Percentiles rank a stretch among this genome's conserved stretches.
Conservation (phyloP, 805 yeast species). For the Saturnispora sanitii region DNA sequence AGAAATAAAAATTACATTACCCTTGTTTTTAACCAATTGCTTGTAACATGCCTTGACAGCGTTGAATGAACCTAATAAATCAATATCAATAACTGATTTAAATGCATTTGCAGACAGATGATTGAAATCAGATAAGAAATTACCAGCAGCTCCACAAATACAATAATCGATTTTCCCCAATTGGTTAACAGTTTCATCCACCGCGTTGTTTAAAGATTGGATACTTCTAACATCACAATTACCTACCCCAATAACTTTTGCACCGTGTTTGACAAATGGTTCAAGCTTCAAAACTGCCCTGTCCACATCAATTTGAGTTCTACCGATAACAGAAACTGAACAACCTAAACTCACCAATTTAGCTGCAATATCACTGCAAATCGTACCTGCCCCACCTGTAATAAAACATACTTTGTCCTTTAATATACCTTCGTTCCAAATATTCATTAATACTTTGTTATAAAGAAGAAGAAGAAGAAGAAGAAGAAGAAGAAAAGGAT, state of each 20-base stretch:
- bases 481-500: neutral
- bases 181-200: slow-evolving; percentile 47
- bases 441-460: neutral
- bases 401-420: slow-evolving; percentile 80
- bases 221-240: slow-evolving; percentile 72
- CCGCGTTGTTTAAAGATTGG: slow-evolving; percentile 52
- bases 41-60: slow-evolving; percentile 75
- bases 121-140: slow-evolving; percentile 73
- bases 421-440: slow-evolving; percentile 55
- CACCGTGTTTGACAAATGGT: slow-evolving; percentile 33
- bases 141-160: slow-evolving; percentile 95
- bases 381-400: slow-evolving; percentile 97
- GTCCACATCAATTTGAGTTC: slow-evolving; percentile 58
- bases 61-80: slow-evolving; percentile 79
- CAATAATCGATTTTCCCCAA: slow-evolving; percentile 80
- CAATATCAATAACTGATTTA: slow-evolving; percentile 79
- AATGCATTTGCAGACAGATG: slow-evolving; percentile 78
- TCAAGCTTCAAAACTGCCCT: slow-evolving; percentile 61
- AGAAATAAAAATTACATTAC: slow-evolving; percentile 67
- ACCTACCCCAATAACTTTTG: slow-evolving; percentile 58
- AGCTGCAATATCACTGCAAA: slow-evolving; percentile 82
- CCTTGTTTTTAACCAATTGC: slow-evolving; percentile 55
- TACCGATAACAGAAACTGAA: slow-evolving; percentile 75
- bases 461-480: neutral
- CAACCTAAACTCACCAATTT: slow-evolving; percentile 81